Percentiles rank a stretch among this genome's conserved stretches.
These are phyloP conservation scores for Citrus hindsii DNA, from an alignment of 345 rosid genomes.

Conservation along the genomic window DNA sequence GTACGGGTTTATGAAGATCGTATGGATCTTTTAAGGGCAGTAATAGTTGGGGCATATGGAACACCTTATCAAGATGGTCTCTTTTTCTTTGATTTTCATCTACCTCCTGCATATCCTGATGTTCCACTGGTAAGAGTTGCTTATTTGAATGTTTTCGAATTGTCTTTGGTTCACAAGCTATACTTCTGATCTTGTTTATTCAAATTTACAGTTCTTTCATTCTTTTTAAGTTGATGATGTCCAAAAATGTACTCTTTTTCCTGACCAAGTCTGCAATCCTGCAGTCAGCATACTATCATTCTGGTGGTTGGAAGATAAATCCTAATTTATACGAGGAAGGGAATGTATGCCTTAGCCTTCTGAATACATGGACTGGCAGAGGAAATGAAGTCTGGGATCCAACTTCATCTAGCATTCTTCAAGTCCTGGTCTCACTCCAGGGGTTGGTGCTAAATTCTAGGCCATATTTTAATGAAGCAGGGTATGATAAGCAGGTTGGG, in stretches of 20 bases:
- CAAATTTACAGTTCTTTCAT: background rate
- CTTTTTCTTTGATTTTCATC: constrained; percentile 94
- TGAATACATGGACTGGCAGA: constrained; percentile 95
- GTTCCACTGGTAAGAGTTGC: constrained; percentile 74
- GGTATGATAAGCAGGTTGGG: constrained; percentile 90
- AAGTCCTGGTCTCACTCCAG: constrained; percentile 95
- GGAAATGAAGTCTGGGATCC: constrained; percentile 99
- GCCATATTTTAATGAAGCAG: constrained; percentile 99
- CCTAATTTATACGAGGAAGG: constrained; percentile 97
- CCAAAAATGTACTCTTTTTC: background rate
- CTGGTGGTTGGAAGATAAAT: constrained; percentile 97
- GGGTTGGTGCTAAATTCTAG: constrained; percentile 92
- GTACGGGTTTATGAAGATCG: constrained; percentile 90
- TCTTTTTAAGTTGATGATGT: background rate
- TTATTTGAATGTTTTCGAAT: background rate
- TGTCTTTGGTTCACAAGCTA: background rate
- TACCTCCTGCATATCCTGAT: constrained; percentile 81
- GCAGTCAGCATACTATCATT: constrained; percentile 94
- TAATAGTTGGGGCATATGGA: constrained; percentile 89
- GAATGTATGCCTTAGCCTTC: constrained; percentile 97
- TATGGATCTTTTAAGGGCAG: constrained; percentile 94
- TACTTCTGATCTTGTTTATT: background rate
- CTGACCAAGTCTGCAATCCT: constrained; percentile 22
- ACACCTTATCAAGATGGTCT: constrained; percentile 99
- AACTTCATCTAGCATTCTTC: constrained; percentile 90